Evolutionary conservation across 2,329 filamentous ascomycete species (phyloP).

Genomic region (Tetracladium maxilliforme): DNA sequence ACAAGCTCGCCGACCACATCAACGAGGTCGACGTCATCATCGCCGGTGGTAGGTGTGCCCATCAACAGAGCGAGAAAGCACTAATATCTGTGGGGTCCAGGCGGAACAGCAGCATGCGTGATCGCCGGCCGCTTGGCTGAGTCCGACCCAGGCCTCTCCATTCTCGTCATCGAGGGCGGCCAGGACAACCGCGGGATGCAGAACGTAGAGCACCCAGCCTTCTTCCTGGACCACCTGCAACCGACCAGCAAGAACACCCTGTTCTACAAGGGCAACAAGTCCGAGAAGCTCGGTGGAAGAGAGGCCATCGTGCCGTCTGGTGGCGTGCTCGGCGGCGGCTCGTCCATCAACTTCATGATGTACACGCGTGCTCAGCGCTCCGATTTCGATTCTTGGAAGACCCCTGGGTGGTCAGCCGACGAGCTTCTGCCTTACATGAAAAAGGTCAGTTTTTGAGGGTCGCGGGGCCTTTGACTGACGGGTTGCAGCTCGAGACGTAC

Average conservation of each 20-base stretch:
- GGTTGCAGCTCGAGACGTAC: conserved; percentile 35
- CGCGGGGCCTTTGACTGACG: no score
- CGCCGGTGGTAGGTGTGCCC: conserved; percentile 22
- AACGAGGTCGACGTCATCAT: conserved; percentile 35
- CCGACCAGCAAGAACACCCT: conserved; percentile 30
- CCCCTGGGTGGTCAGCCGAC: conserved; percentile 31
- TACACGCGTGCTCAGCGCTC: conserved; percentile 26
- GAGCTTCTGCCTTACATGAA: conserved; percentile 37
- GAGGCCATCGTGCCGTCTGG: conserved; percentile 22
- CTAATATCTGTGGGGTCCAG: no score
- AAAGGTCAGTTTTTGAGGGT: conserved; percentile 21
- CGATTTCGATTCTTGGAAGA: conserved; percentile 37
- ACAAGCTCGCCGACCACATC: conserved; percentile 13
- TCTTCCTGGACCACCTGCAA: conserved; percentile 30
- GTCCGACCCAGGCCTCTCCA: conserved; percentile 29
- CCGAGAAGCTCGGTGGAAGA: conserved; percentile 27
- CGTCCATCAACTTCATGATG: conserved; percentile 37
- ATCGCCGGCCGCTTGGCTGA: conserved; percentile 33
- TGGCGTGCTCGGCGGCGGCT: conserved; percentile 46
- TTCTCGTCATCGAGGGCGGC: conserved; percentile 38
- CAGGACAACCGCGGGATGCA: conserved; percentile 34
- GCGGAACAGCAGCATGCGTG: conserved; percentile 31
- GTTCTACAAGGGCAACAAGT: conserved; percentile 33
- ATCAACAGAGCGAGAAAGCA: conserved; percentile 1
- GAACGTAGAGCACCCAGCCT: conserved; percentile 31